A percentile compares a stretch with the other conserved stretches of the same genome.
These are phyloP conservation scores for Crithidia expoeki DNA, from an alignment of 208 protist genomes.

Conservation along the genomic window DNA sequence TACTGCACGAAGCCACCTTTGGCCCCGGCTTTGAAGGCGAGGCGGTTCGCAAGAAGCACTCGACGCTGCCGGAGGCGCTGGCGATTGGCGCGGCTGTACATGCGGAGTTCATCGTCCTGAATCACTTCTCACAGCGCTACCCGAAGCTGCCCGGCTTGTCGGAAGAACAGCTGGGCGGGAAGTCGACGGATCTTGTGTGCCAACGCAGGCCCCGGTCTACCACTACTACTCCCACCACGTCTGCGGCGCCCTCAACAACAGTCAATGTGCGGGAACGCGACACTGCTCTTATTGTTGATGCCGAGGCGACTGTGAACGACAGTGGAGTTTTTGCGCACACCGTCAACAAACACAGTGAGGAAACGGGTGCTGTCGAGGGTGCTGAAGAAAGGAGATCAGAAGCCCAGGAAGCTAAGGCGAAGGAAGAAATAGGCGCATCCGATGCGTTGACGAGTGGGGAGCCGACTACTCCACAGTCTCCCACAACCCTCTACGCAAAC, in stretches of 20 bases:
- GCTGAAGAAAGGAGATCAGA: no score
- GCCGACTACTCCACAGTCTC: not conserved
- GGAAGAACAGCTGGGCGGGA: conserved; percentile 51
- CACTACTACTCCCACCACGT: not conserved
- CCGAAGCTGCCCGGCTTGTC: conserved; percentile 83
- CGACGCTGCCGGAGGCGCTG: conserved; percentile 87
- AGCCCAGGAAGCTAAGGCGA: no score
- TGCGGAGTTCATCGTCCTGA: conserved; percentile 71
- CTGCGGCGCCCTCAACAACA: not conserved
- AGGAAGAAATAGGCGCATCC: no score
- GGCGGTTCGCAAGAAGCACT: conserved; percentile 88
- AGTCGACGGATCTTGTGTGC: conserved; percentile 15
- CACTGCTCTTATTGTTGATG: no score
- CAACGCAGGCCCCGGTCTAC: conserved; percentile 13
- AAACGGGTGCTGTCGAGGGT: no score
- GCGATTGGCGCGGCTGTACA: conserved; percentile 46
- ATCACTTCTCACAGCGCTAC: conserved; percentile 93
- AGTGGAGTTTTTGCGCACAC: no score
- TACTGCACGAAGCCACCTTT: conserved; percentile 95
- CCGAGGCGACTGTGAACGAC: no score
- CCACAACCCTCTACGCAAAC: conserved; percentile 17
- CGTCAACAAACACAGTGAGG: no score
- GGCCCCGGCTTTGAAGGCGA: conserved; percentile 84
- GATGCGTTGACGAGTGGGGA: not conserved
- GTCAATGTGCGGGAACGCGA: not conserved